A percentile compares a stretch with the other conserved stretches of the same genome.
Evolutionary conservation across 495 filamentous ascomycete species (phyloP).

Genomic region (Aspergillus indologenus): DNA sequence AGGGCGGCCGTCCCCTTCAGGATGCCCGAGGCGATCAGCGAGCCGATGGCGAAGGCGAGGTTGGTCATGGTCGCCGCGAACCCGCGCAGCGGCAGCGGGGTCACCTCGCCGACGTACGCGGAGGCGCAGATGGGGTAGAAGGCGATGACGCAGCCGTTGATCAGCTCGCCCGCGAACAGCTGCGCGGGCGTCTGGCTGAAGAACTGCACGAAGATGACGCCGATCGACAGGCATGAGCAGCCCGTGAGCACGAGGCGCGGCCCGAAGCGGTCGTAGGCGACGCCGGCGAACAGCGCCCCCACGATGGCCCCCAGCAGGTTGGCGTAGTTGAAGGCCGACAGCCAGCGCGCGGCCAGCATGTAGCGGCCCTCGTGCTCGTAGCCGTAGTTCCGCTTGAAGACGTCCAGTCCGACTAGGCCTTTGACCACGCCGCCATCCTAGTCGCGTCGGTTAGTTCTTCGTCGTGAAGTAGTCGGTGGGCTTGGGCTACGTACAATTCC

Average conservation of each 20-base stretch:
- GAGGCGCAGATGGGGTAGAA: slow-evolving; percentile 37
- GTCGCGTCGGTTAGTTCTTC: background rate
- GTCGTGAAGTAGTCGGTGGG: too few relatives aligned
- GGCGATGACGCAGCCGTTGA: slow-evolving; percentile 34
- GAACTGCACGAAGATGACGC: slow-evolving; percentile 37
- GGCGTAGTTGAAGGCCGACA: slow-evolving; percentile 64
- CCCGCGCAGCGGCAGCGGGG: slow-evolving; percentile 39
- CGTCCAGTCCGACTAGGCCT: slow-evolving; percentile 30
- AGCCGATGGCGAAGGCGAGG: slow-evolving; percentile 37
- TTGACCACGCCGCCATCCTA: slow-evolving; percentile 29
- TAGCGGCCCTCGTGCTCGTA: slow-evolving; percentile 27
- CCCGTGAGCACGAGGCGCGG: slow-evolving; percentile 27
- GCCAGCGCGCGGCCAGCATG: slow-evolving; percentile 29
- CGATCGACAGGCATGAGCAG: slow-evolving; percentile 32
- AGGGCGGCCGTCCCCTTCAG: slow-evolving; percentile 36
- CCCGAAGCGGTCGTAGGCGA: slow-evolving; percentile 31
- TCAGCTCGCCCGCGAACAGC: slow-evolving; percentile 34
- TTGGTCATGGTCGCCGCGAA: slow-evolving; percentile 39
- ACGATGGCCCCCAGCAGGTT: slow-evolving; percentile 65
- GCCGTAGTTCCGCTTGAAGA: slow-evolving; percentile 32
- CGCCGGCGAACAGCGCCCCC: slow-evolving; percentile 45
- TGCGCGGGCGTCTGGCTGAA: slow-evolving; percentile 30
- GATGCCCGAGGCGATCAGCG: slow-evolving; percentile 38
- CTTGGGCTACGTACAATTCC: slow-evolving; percentile 18
- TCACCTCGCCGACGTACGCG: slow-evolving; percentile 37